Evolutionary conservation across 2,329 filamentous ascomycete species (phyloP).

Genomic region (Coniochaeta ligniaria): DNA sequence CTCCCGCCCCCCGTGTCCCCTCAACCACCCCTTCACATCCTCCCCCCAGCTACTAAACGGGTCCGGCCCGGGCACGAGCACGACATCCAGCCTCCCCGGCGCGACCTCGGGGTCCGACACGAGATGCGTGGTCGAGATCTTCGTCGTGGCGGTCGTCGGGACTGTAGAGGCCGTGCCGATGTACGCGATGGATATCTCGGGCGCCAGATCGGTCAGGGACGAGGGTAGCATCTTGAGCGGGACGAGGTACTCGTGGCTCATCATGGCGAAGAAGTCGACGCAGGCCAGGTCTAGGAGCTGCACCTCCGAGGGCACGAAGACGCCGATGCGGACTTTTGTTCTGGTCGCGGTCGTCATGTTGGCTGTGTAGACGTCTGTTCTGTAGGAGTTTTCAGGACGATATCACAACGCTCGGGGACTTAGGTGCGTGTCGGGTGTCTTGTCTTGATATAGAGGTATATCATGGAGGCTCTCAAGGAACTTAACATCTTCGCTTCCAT

Average conservation of each 20-base stretch:
- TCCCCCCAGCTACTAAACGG: conserved; percentile 24
- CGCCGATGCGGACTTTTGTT: conserved; percentile 33
- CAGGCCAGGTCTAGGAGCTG: conserved; percentile 45
- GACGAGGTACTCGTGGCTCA: conserved; percentile 37
- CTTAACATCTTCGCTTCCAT: too few species aligned
- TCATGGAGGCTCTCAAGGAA: too few species aligned
- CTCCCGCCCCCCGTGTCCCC: conserved; percentile 24
- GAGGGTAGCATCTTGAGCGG: conserved; percentile 23
- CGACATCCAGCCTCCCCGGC: conserved; percentile 42
- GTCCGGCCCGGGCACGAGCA: conserved; percentile 44
- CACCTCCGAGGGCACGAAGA: conserved; percentile 38
- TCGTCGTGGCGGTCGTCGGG: conserved; percentile 30
- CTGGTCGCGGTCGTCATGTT: neutral
- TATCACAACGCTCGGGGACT: neutral
- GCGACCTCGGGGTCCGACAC: conserved; percentile 33
- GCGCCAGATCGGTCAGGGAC: conserved; percentile 31
- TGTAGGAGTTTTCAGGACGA: neutral
- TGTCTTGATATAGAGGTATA: too few species aligned
- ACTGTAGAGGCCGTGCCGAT: conserved; percentile 33
- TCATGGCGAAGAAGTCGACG: conserved; percentile 40
- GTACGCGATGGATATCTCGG: conserved; percentile 18
- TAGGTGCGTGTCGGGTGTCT: neutral
- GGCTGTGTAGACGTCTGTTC: neutral
- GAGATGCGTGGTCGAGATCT: conserved; percentile 33
- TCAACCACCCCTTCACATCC: conserved; percentile 33